Evolutionary conservation across 306 rosid species (phyloP).

Genomic region (Canavalia ensiformis): DNA sequence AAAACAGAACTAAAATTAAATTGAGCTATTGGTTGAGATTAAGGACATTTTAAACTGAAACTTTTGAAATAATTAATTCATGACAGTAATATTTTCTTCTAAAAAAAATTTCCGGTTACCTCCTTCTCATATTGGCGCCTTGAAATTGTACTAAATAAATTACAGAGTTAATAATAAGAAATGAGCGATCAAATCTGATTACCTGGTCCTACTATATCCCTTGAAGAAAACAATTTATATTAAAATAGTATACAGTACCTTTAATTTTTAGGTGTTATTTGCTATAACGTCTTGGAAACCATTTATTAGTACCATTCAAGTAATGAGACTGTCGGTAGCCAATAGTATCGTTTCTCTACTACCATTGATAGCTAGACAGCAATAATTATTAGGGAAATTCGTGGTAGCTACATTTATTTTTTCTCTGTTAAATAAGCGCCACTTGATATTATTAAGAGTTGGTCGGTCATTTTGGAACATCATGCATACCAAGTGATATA

Average conservation of each 20-base stretch:
- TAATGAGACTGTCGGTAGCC: slow-evolving; percentile 52
- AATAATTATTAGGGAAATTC: neutral
- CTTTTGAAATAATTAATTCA: neutral
- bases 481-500: neutral
- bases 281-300: slow-evolving; percentile 35
- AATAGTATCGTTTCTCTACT: slow-evolving; percentile 27
- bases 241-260: slow-evolving; percentile 18
- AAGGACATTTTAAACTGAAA: neutral
- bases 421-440: neutral
- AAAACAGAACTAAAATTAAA: neutral
- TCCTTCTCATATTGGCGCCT: neutral
- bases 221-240: slow-evolving; percentile 13
- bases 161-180: neutral
- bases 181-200: slow-evolving; percentile 41
- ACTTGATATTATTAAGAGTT: neutral
- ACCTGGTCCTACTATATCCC: slow-evolving; percentile 41
- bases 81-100: neutral
- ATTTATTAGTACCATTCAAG: slow-evolving; percentile 27
- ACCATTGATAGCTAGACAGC: neutral
- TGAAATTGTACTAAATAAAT: neutral
- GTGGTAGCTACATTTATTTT: neutral
- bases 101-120: neutral
- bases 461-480: slow-evolving; percentile 46
- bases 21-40: neutral
- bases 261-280: slow-evolving; percentile 46